Evolutionary conservation across 2,329 filamentous ascomycete genomes (phyloP), one percentile per base, ranked within the genome.

Genomic region (Onygenales sp.): DNA sequence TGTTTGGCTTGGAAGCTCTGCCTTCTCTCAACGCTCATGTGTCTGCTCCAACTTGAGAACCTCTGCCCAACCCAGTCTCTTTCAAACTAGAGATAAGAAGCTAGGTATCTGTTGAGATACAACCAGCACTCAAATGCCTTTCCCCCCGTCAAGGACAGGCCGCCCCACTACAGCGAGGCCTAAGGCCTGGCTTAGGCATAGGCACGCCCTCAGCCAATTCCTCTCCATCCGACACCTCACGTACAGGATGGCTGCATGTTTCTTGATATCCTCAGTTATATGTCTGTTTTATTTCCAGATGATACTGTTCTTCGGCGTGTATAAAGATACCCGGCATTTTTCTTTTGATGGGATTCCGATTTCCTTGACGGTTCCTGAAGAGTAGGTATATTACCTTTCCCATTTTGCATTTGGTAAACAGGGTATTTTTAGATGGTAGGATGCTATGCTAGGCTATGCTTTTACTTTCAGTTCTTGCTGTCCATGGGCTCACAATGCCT

Each of bases 221-320:
- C 31, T 44, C 14, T 44, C 42, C 7, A 4, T 44, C 10, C 42
- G 69, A 37, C 71, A 69, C 10, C 70, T 68, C 13, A 70, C 68
- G 17, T 71, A 71, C 62, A 71, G 70, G 56, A 59, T 71, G 42
- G 64, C 71, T 61, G 68, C 69, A 6, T 70, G 66, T 40, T 59
- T 71, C 17, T 71, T 69, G 67, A 67, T 71, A 21, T 52, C 70
- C 45, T 66, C 65, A 10, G 67, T 71, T 7, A 58, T 71, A 44
- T 71, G 70, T 53, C 67, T 71, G 52, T 63, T 70, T 51, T 71
- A 67, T 67, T 57, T 71, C 53, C 70, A 70, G 50, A 65, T 39
- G n/a, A 1, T 42, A 10, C 32, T 54, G 8, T 52, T 54, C 21
- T 14, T 33, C 14, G 42, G 31, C 42, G 34, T 52, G 6, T 45